A percentile compares a stretch with the other conserved stretches of the same genome.
Evolutionary conservation across 192 early-diverging fungal species (phyloP).

Genomic region (Podochytrium sp.): DNA sequence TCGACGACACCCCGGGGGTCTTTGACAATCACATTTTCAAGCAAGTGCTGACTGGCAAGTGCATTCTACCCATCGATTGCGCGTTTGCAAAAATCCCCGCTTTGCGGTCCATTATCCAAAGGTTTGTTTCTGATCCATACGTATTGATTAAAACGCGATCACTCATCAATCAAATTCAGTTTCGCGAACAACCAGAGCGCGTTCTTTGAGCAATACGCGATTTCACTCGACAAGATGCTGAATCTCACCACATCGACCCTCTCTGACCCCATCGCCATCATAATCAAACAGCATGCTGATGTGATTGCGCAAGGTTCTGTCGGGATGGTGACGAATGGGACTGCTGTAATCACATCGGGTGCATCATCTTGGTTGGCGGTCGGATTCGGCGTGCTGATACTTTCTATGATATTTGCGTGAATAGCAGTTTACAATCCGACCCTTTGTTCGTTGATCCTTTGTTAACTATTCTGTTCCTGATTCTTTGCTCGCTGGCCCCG

Average conservation of each 20-base stretch:
- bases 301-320: background rate
- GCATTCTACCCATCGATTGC: slow-evolving; percentile 37
- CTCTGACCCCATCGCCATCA: background rate
- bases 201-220: slow-evolving; percentile 40
- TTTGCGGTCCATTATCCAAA: no score
- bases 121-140: no score
- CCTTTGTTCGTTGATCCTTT: no score
- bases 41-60: slow-evolving; percentile 19
- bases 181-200: slow-evolving; percentile 30
- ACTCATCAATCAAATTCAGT: background rate
- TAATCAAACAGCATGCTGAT: background rate
- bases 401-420: background rate
- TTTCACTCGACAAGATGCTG: slow-evolving; percentile 32
- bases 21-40: slow-evolving; percentile 47
- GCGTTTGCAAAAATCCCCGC: slow-evolving; percentile 23
- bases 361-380: background rate
- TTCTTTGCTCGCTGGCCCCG: no score
- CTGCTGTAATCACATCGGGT: background rate
- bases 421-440: background rate
- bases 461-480: no score
- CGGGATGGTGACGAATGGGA: background rate
- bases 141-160: background rate
- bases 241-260: background rate
- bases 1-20: slow-evolving; percentile 39
- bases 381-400: background rate